Evolutionary conservation across 2,329 filamentous ascomycete genomes (phyloP), one percentile per base, ranked within the genome.

Genomic region (Curvularia sp.): DNA sequence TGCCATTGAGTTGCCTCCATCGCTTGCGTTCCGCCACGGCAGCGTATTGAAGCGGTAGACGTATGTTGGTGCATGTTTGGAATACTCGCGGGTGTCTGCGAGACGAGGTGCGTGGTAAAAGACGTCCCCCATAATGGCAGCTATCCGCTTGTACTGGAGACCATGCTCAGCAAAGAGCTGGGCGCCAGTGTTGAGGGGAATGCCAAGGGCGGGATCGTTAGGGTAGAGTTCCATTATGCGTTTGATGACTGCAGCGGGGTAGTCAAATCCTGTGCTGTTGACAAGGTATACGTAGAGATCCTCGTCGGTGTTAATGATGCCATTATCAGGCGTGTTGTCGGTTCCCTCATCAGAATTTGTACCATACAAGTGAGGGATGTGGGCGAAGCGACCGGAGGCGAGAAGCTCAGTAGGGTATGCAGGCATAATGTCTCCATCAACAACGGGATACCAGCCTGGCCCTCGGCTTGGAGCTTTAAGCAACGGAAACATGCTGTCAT

Each of bases 321-420:
- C 84, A 19, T 81, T 84, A 1, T 65, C 74, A 1, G 82, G 80
- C 0, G 80, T 83, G 66, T 88, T 89, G 9, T 80, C 79, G 1
- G 83, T 84, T 2, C 87, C 89, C 74, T 91, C 89, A 65, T 91
- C 88, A 0, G 82, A 82, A 72, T 90, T 90, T 25, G 82, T 83
- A 7, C 89, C 88, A 53, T 84, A 80, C 3, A 91, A 77, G 53
- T 89, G 82, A 0, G 87, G 86, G 0, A 90, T 83, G 55, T 86
- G 82, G 52, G 88, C 83, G 63, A 90, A 89, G 25, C 81, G 81
- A 43, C 87, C 87, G 2, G 80, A 74, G 3, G 79, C 75, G 1
- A 91, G 77, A 57, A 87, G 84, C 7, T 82, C 73, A 8, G 83
- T 84, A 4, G 82, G 82, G 64, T 81, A 84, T 5, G 80, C 80